A percentile compares a stretch with the other conserved stretches of the same genome.
These are phyloP conservation scores for Triticum monococcum DNA, from an alignment of 176 grass and related monocot species.

Conservation along the genomic window DNA sequence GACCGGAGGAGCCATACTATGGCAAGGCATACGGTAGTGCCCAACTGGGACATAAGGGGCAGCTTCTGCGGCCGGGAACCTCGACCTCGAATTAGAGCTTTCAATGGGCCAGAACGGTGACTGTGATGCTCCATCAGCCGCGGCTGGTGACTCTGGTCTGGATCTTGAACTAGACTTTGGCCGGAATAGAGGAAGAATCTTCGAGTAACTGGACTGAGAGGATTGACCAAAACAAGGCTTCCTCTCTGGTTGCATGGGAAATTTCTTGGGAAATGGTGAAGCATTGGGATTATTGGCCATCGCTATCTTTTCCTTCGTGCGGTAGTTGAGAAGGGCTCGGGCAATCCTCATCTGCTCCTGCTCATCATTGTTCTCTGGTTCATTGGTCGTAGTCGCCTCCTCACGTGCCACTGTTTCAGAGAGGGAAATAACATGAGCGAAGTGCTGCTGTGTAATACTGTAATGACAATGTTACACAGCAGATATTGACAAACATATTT, in stretches of 20 bases:
- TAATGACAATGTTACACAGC: background rate
- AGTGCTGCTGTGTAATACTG: slow-evolving; percentile 2
- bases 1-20: slow-evolving; percentile 91
- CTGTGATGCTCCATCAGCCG: slow-evolving; percentile 37
- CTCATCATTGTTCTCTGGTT: slow-evolving; percentile 89
- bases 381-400: slow-evolving; percentile 64
- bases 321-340: slow-evolving; percentile 89
- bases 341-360: slow-evolving; percentile 96
- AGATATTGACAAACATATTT: background rate
- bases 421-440: slow-evolving; percentile 31
- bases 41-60: slow-evolving; percentile 91
- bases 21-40: slow-evolving; percentile 67
- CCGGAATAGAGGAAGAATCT: slow-evolving; percentile 91
- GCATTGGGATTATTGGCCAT: slow-evolving; percentile 87
- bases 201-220: slow-evolving; percentile 68
- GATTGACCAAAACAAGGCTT: slow-evolving; percentile 57
- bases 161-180: slow-evolving; percentile 63
- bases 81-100: slow-evolving; percentile 45
- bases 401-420: slow-evolving; percentile 65
- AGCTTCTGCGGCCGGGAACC: slow-evolving; percentile 75
- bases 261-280: slow-evolving; percentile 92
- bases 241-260: slow-evolving; percentile 70
- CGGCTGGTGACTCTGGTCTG: slow-evolving; percentile 53
- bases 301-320: slow-evolving; percentile 87
- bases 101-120: slow-evolving; percentile 27